Percentiles rank a stretch among this genome's conserved stretches.
Evolutionary conservation across 2,329 filamentous ascomycete species (phyloP).

Genomic region (Uncinocarpus reesii): DNA sequence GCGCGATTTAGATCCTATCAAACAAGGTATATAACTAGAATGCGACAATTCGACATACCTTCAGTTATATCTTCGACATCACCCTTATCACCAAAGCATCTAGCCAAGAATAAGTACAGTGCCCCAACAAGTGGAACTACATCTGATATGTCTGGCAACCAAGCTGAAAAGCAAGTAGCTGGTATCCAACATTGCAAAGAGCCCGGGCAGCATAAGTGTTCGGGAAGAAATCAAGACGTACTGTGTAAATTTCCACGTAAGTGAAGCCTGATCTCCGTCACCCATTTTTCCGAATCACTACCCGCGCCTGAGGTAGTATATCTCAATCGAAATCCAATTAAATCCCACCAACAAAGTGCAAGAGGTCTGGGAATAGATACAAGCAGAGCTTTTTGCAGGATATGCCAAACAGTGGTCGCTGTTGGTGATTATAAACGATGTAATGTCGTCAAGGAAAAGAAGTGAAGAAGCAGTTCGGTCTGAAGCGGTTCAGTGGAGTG

Average conservation of each 20-base stretch:
- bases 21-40: too few species aligned
- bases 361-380: neutral
- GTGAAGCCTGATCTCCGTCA: conserved; percentile 85
- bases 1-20: too few species aligned
- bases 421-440: neutral
- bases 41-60: too few species aligned
- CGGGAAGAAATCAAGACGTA: conserved; percentile 44
- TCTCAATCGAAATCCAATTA: conserved; percentile 15
- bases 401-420: neutral
- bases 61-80: conserved; percentile 99
- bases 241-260: conserved; percentile 99
- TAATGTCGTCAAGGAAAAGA: too few species aligned
- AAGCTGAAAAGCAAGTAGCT: neutral
- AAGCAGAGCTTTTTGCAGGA: conserved; percentile 1
- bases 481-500: neutral
- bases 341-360: neutral
- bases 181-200: too few species aligned
- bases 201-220: too few species aligned
- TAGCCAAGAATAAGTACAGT: conserved; percentile 30
- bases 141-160: neutral
- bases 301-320: conserved; percentile 22
- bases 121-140: conserved; percentile 3
- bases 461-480: neutral
- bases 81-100: conserved; percentile 98
- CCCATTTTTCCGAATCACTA: conserved; percentile 61